Base-by-base conservation (phyloP, 192 early-diverging fungal genomes). In the Blastocladiella britannica region DNA sequence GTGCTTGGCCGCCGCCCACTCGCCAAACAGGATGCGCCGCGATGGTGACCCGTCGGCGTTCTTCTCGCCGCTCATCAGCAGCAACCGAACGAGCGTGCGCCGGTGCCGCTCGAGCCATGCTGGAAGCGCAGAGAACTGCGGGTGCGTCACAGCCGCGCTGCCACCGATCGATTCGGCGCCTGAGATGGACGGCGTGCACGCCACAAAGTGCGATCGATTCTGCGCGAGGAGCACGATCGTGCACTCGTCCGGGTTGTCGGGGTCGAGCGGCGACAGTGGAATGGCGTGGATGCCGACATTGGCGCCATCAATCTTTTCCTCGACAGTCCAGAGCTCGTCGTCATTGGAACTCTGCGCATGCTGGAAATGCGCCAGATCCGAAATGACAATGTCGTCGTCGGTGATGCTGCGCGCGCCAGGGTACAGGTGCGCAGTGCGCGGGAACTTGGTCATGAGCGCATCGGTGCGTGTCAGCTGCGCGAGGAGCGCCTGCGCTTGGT, bases 221-320 rank as follows among this genome's bases (percentile, higher is more conserved):
- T 73, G 72, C 3, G 54, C 58, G 20, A 55, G 29, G 52, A 73
- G 63, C 37, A n/a, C n/a, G n/a, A n/a, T n/a, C n/a, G n/a, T n/a
- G n/a, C n/a, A n/a, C n/a, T n/a, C n/a, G n/a, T n/a, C n/a, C n/a
- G n/a, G n/a, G n/a, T n/a, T n/a, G n/a, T n/a, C n/a, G n/a, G n/a
- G n/a, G n/a, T n/a, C n/a, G n/a, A n/a, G n/a, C n/a, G n/a, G n/a
- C n/a, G n/a, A n/a, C n/a, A n/a, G n/a, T n/a, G n/a, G n/a, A n/a
- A n/a, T n/a, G n/a, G n/a, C 28, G 53, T 28, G 9, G 23, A 72
- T 62, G 4, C 73, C 73, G 47, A 75, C 6, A 53, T 75, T 75
- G 4, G 70, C 70, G 22, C 73, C 73, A 53, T 75, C 73, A 20
- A 75, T 52, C 52, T 75, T 75, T 62, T 75, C 73, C 55, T 75